Conservation (phyloP, 306 rosid genomes). For the Prosopis cineraria region DNA sequence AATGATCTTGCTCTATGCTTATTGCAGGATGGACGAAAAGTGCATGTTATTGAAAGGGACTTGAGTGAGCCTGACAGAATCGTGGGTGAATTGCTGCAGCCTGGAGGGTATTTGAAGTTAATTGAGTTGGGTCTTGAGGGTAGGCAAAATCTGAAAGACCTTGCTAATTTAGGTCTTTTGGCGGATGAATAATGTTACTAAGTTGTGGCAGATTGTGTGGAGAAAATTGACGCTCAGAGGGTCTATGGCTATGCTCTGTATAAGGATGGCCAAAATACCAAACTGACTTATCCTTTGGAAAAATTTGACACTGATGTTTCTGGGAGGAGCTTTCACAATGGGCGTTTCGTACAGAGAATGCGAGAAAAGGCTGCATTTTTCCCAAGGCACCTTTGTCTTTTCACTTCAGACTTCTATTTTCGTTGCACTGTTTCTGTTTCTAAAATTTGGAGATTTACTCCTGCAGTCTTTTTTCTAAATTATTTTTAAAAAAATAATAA, state of each 20-base stretch:
- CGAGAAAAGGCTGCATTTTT: constrained; percentile 70
- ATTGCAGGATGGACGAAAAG: constrained; percentile 71
- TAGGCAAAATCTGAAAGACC: constrained; percentile 32
- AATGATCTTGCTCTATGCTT: constrained; percentile 6
- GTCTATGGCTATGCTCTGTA: constrained; percentile 83
- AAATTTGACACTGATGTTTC: constrained; percentile 50
- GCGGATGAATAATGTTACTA: constrained; percentile 17
- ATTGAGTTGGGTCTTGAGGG: constrained; percentile 80
- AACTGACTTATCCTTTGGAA: constrained; percentile 70
- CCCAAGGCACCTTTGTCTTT: constrained; percentile 50
- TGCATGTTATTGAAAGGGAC: constrained; percentile 84
- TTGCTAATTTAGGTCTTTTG: constrained; percentile 11
- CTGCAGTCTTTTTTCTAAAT: too few species aligned
- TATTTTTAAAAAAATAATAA: too few species aligned
- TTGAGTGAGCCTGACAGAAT: constrained; percentile 80
- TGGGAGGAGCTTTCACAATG: constrained; percentile 90
- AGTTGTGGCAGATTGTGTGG: constrained; percentile 65
- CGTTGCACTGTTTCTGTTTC: background rate
- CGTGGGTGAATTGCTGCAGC: constrained; percentile 89
- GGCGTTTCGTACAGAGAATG: constrained; percentile 82
- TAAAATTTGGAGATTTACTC: too few species aligned
- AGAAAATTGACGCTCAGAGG: constrained; percentile 75
- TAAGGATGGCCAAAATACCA: constrained; percentile 65
- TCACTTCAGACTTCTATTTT: background rate
- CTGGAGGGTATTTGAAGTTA: constrained; percentile 85